Evolutionary conservation across 768 basidiomycete genomes (phyloP).

Genomic region (Auricularia cornea): DNA sequence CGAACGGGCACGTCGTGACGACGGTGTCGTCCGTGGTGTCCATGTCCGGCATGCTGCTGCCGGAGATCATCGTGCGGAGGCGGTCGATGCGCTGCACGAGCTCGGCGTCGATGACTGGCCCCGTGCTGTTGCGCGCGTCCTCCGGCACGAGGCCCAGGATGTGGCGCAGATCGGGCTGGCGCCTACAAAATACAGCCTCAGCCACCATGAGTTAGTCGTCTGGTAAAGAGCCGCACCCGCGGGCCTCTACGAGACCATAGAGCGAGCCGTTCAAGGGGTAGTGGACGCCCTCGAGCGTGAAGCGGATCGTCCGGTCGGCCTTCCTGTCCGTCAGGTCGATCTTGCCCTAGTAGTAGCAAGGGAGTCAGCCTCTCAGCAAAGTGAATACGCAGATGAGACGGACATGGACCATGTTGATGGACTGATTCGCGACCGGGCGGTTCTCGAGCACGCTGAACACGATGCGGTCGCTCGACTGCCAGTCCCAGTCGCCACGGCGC

Average conservation of each 20-base stretch:
- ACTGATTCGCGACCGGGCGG: conserved; percentile 55
- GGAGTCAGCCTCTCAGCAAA: conserved; percentile 1
- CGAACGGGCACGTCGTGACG: conserved; percentile 55
- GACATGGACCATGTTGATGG: conserved; percentile 1
- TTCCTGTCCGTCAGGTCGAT: conserved; percentile 53
- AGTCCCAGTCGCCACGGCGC: conserved; percentile 29
- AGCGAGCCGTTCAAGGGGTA: conserved; percentile 65
- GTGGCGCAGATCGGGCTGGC: conserved; percentile 53
- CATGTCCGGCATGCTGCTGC: conserved; percentile 35
- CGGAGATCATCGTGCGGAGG: conserved; percentile 53
- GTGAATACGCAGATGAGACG: not conserved
- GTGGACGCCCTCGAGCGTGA: conserved; percentile 75
- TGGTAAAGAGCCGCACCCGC: conserved; percentile 36
- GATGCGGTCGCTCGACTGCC: conserved; percentile 34
- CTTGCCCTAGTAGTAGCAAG: conserved; percentile 44
- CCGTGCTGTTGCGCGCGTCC: conserved; percentile 46
- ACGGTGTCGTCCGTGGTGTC: conserved; percentile 34
- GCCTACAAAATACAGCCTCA: conserved; percentile 25
- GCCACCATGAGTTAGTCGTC: not conserved
- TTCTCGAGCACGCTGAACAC: conserved; percentile 28
- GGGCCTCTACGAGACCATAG: conserved; percentile 62
- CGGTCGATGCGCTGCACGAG: conserved; percentile 49
- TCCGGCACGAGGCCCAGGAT: conserved; percentile 61
- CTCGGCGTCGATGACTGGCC: conserved; percentile 50
- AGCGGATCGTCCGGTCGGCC: conserved; percentile 42